Evolutionary conservation across 2,329 filamentous ascomycete genomes (phyloP).

Genomic region (Penicillium sp.): DNA sequence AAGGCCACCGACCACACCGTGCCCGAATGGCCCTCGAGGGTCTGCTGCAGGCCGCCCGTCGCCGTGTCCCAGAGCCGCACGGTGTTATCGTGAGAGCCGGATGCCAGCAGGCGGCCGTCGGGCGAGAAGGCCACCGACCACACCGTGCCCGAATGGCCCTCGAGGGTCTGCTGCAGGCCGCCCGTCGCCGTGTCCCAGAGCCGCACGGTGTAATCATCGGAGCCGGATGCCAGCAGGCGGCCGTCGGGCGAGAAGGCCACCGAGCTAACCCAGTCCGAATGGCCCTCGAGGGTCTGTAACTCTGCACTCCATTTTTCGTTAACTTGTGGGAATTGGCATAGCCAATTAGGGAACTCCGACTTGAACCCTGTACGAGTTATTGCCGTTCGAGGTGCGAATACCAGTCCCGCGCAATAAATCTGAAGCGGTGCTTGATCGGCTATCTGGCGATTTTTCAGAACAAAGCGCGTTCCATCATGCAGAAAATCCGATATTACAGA

Average conservation of each 20-base stretch:
- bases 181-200: slow-evolving; percentile 1
- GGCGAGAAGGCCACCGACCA: neutral
- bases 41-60: too few species aligned
- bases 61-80: too few species aligned
- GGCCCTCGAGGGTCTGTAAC: neutral
- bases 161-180: neutral
- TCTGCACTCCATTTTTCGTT: too few species aligned
- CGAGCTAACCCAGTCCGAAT: neutral
- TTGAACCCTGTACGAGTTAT: too few species aligned
- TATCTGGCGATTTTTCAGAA: neutral
- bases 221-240: slow-evolving; percentile 2
- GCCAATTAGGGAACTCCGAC: too few species aligned
- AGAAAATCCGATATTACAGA: neutral
- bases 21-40: neutral
- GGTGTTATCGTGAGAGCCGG: too few species aligned
- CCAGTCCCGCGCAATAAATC: neutral
- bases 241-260: slow-evolving; percentile 1
- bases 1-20: neutral
- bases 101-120: neutral
- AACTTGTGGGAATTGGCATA: too few species aligned
- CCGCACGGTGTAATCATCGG: neutral
- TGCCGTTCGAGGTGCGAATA: neutral
- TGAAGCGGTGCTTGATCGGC: neutral
- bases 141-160: neutral
- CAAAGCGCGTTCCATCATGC: neutral